These are phyloP conservation scores for Leishmania braziliensis DNA, from an alignment of 208 protist genomes.

Conservation along the genomic window DNA sequence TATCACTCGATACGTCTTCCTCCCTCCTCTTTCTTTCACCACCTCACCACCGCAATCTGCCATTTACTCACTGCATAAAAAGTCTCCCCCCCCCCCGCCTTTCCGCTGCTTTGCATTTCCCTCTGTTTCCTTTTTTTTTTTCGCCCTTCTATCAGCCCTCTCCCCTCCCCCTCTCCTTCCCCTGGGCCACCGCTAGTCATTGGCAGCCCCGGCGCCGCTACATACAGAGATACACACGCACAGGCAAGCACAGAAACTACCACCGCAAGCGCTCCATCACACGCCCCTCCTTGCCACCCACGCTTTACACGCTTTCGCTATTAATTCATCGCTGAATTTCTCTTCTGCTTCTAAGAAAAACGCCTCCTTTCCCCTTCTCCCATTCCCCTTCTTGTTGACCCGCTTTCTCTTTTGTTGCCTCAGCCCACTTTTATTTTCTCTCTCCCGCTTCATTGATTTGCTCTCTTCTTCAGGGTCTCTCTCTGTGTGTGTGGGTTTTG, in stretches of 20 bases:
- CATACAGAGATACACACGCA: not conserved
- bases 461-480: not conserved
- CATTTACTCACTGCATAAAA: not conserved
- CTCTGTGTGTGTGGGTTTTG: not conserved
- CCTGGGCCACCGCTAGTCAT: not conserved
- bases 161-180: not conserved
- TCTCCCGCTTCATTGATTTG: not conserved
- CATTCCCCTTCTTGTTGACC: not conserved
- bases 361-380: not conserved
- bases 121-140: constrained; percentile 25
- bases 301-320: not conserved
- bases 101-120: not conserved
- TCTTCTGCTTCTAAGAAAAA: not conserved
- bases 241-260: not conserved
- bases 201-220: not conserved
- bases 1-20: not conserved
- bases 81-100: not conserved
- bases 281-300: not conserved
- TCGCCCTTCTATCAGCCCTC: not conserved
- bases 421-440: not conserved
- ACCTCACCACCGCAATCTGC: not conserved
- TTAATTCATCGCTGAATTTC: no score
- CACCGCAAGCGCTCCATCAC: not conserved
- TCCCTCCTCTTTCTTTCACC: not conserved
- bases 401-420: not conserved